Evolutionary conservation across 352 stramenopile species (phyloP).

Genomic region (Globisporangium polare): DNA sequence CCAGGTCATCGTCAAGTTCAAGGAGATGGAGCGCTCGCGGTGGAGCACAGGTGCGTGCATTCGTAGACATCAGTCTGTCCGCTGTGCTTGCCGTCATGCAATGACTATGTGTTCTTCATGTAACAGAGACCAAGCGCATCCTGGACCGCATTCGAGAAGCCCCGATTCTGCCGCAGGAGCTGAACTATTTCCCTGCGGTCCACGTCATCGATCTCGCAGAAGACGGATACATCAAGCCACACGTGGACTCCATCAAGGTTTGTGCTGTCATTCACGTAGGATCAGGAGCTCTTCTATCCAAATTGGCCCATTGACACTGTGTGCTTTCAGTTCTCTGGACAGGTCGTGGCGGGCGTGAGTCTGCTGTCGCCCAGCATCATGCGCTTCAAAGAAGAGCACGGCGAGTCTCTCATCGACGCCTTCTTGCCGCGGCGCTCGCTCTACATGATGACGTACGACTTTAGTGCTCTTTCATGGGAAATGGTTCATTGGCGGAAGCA

Average conservation of each 20-base stretch:
- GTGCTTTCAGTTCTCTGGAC: conserved; percentile 60
- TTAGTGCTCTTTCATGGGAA: not conserved
- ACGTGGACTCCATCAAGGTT: conserved; percentile 86
- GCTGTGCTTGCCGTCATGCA: not conserved
- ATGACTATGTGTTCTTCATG: not conserved
- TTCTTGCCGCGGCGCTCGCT: conserved; percentile 71
- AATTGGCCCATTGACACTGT: not conserved
- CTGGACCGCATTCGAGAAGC: conserved; percentile 60
- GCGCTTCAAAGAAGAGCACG: conserved; percentile 80
- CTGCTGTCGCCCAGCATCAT: conserved; percentile 81
- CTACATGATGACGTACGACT: conserved; percentile 83
- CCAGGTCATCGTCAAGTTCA: conserved; percentile 85
- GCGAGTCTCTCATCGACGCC: conserved; percentile 62
- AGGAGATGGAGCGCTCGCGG: conserved; percentile 83
- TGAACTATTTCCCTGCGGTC: conserved; percentile 69
- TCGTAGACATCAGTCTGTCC: not conserved
- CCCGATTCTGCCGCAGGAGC: conserved; percentile 49
- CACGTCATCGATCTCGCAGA: conserved; percentile 82
- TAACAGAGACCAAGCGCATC: conserved; percentile 53
- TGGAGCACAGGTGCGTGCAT: conserved; percentile 46
- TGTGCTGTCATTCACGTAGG: not conserved
- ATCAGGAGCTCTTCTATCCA: not conserved
- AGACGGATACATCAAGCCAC: conserved; percentile 82
- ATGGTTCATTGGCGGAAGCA: not conserved
- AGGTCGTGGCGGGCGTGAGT: conserved; percentile 71